Base-by-base conservation (phyloP, 2,329 filamentous ascomycete species). In the Aspergillus ruber region DNA sequence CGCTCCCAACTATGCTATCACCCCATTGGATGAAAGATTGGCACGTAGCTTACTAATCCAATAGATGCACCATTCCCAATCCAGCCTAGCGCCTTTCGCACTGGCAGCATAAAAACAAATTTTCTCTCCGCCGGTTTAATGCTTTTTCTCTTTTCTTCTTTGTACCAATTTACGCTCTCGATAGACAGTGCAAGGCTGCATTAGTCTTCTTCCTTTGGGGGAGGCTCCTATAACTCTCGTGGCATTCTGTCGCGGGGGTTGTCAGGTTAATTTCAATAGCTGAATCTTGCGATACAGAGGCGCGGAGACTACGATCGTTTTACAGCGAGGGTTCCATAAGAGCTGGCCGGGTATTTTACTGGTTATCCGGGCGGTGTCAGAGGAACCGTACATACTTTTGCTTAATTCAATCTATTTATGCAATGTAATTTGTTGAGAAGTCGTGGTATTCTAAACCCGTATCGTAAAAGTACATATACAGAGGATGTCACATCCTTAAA, bases 151-250 rank as follows among this genome's bases (percentile, higher is more conserved):
- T 66, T 68, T 69, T 71, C 68, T 65, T 63, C 61, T 62, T 63
- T 61, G 68, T 69, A 67, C 60, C 74, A 81, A 39, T 12, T 20
- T 18, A 85, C 84, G 85, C 85, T 80, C 78, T 84, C 83, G 79
- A 76, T 69, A 90, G 88, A 91, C 87, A 91, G 87, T 90, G 82
- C 86, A 85, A 80, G 78, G 78, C 84, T 84, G 62, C 58, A 82
- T 77, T 79, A 74, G 71, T 69, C 40, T 40, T 61, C 8, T 10
- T 71, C 74, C 72, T 49, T 17, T 12, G 6, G 10, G 17, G 20
- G 52, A 56, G 59, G 57, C 59, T 63, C 55, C 55, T 75, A 75
- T 74, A 69, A 75, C 69, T 68, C 75, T 72, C 64, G 70, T 74
- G 77, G 74, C 85, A 78, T 90, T 87, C 82, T 90, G 86, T 77